Conservation (phyloP, 2,329 filamentous ascomycete species). For the Nemania diffusa region DNA sequence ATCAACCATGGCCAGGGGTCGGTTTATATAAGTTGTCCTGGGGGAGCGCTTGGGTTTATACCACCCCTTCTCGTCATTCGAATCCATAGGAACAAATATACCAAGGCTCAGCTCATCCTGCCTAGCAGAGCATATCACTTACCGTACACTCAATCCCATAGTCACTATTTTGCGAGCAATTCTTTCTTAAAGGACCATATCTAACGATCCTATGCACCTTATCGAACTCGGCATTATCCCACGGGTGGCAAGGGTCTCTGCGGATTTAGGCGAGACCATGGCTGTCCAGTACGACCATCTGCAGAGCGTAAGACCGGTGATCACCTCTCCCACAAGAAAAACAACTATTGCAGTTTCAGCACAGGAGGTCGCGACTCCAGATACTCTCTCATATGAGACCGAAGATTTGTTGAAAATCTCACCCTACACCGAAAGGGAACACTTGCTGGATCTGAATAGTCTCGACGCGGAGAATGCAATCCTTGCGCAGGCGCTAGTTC, state of each 20-base stretch:
- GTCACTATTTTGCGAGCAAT: conserved; percentile 3
- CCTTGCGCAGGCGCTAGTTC: conserved; percentile 76
- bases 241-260: conserved; percentile 13
- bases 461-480: conserved; percentile 74
- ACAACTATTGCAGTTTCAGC: conserved; percentile 31
- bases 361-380: conserved; percentile 23
- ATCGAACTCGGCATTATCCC: conserved; percentile 12
- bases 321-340: conserved; percentile 28
- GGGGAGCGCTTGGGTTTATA: conserved; percentile 16
- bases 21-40: conserved; percentile 27
- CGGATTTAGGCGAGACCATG: conserved; percentile 23
- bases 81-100: conserved; percentile 16
- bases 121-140: conserved; percentile 17
- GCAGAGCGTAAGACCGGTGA: conserved; percentile 8
- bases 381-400: conserved; percentile 27
- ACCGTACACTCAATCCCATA: conserved; percentile 3
- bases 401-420: conserved; percentile 69
- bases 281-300: conserved; percentile 26
- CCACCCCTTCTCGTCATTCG: conserved; percentile 14
- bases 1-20: conserved; percentile 23
- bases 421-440: conserved; percentile 76
- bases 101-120: conserved; percentile 11
- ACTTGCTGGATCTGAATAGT: conserved; percentile 77
- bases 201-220: conserved; percentile 4
- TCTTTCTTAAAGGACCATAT: conserved; percentile 9